phyloP scores from a whole-genome alignment of 1,284 basidiomycete genomes.

The Cerrena zonata region DNA sequence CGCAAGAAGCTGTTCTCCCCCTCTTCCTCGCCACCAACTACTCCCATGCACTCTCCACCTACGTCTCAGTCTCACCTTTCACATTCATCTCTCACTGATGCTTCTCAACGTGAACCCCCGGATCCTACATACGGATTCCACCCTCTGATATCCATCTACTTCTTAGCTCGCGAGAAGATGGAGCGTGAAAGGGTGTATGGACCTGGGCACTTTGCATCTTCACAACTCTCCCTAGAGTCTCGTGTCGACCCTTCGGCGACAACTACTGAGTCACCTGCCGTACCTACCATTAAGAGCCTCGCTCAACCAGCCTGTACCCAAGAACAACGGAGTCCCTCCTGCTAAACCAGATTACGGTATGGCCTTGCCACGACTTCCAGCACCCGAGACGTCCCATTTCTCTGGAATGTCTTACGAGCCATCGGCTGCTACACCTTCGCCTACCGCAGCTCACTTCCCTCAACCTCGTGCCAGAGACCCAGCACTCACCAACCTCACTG shows the following conservation, averaged over 20 bases:
- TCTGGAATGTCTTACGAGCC: slow-evolving; percentile 72
- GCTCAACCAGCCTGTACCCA: slow-evolving; percentile 22
- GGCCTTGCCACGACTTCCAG: slow-evolving; percentile 74
- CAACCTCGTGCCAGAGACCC: slow-evolving; percentile 59
- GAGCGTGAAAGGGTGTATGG: slow-evolving; percentile 92
- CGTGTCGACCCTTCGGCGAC: slow-evolving; percentile 17
- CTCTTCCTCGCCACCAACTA: slow-evolving; percentile 51
- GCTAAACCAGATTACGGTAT: slow-evolving; percentile 72
- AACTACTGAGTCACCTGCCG: slow-evolving; percentile 20
- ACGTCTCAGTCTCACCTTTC: slow-evolving; percentile 49
- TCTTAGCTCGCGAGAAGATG: slow-evolving; percentile 89
- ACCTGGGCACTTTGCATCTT: slow-evolving; percentile 88
- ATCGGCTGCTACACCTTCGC: slow-evolving; percentile 44
- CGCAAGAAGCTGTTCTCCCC: slow-evolving; percentile 82
- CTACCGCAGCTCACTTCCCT: slow-evolving; percentile 51
- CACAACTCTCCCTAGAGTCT: slow-evolving; percentile 56
- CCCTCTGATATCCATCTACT: slow-evolving; percentile 94
- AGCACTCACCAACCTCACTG: slow-evolving; percentile 23
- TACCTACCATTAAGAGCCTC: slow-evolving; percentile 26
- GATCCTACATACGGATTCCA: slow-evolving; percentile 94
- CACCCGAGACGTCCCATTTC: slow-evolving; percentile 74
- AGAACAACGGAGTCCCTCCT: slow-evolving; percentile 20
- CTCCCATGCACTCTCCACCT: slow-evolving; percentile 45
- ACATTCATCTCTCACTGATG: slow-evolving; percentile 41
- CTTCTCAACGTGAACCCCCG: slow-evolving; percentile 40